These are phyloP conservation scores for Skeletonema marinoi DNA, from an alignment of 108 stramenopile species.

Conservation along the genomic window DNA sequence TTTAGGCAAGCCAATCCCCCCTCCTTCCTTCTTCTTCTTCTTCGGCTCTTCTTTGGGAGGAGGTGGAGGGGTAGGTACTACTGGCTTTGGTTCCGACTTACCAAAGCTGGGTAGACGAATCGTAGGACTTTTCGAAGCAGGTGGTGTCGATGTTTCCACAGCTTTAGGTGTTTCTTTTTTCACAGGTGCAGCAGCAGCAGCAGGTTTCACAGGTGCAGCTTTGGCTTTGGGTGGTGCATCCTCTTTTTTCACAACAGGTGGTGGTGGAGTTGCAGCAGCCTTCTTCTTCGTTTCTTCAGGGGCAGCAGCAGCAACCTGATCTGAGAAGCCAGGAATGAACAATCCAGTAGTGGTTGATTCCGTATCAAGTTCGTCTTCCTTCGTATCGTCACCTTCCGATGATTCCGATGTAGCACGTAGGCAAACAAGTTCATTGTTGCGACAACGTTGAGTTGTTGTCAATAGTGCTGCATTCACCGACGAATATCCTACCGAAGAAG, in stretches of 20 bases:
- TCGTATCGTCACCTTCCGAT: background rate
- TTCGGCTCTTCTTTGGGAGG: background rate
- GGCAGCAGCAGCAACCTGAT: constrained; percentile 22
- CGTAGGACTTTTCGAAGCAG: constrained; percentile 1
- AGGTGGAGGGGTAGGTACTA: constrained; percentile 17
- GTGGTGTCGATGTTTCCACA: background rate
- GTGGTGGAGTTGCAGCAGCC: background rate
- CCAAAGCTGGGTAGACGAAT: constrained; percentile 13
- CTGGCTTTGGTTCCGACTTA: constrained; percentile 3
- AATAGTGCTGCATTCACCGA: background rate
- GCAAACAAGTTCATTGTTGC: background rate
- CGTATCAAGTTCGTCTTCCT: constrained; percentile 15
- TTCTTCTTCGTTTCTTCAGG: constrained; percentile 7
- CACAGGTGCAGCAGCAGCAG: background rate
- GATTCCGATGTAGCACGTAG: background rate
- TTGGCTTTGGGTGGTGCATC: background rate
- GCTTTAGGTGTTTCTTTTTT: background rate
- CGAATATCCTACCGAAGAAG: background rate
- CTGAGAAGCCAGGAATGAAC: constrained; percentile 45
- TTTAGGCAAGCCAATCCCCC: background rate
- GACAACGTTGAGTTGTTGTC: background rate
- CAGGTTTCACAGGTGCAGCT: background rate
- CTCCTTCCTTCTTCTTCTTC: background rate
- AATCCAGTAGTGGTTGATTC: constrained; percentile 35
- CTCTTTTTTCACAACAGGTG: background rate